Evolutionary conservation across 345 rosid species (phyloP).

Genomic region (Brassica cretica): DNA sequence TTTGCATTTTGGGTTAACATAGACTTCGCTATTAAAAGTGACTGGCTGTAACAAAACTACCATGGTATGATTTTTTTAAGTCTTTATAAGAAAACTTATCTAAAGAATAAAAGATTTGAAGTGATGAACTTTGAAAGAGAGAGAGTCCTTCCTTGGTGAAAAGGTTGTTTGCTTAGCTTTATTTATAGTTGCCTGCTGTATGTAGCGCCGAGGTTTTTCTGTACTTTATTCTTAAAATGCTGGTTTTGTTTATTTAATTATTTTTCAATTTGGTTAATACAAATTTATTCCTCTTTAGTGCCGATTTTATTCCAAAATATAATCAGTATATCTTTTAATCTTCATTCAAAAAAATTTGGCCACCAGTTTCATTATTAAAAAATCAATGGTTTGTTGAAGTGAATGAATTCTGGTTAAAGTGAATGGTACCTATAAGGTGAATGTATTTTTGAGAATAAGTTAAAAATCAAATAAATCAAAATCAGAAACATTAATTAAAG

Average conservation of each 20-base stretch:
- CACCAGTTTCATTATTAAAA: no score
- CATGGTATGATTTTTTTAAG: conserved; percentile 43
- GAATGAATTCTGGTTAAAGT: no score
- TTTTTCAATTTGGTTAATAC: not conserved
- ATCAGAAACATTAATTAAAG: no score
- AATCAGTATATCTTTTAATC: no score
- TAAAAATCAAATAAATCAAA: no score
- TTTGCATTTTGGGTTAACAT: conserved; percentile 51
- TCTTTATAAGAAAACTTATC: not conserved
- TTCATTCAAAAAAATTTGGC: no score
- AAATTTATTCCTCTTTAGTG: no score
- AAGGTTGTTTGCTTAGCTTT: not conserved
- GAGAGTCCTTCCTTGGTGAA: not conserved
- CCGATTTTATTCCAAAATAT: no score
- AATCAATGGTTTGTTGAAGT: no score
- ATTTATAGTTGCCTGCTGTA: conserved; percentile 16
- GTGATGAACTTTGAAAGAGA: not conserved
- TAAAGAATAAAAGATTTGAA: conserved; percentile 7
- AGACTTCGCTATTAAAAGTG: conserved; percentile 41
- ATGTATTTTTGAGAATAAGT: no score
- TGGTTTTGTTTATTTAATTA: not conserved
- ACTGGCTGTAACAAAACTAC: conserved; percentile 56
- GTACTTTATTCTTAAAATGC: not conserved
- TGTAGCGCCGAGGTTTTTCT: not conserved
- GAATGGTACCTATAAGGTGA: no score